These are phyloP conservation scores for Aspergillus caelatus DNA, from an alignment of 2,329 filamentous ascomycete genomes.

Conservation along the genomic window DNA sequence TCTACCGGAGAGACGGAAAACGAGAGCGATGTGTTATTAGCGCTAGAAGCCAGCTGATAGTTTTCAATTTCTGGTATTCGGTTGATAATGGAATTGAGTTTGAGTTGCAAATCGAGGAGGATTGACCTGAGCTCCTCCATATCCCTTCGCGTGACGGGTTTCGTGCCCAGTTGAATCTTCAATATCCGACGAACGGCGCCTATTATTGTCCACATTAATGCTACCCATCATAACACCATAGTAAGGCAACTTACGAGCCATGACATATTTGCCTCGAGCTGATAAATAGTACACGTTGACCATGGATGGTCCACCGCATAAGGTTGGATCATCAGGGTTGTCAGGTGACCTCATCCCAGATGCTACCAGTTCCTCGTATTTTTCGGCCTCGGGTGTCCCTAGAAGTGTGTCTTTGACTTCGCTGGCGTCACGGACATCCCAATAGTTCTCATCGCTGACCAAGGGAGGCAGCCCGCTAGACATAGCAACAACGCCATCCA, in stretches of 20 bases:
- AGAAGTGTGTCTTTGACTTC: conserved; percentile 51
- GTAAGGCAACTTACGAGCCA: conserved; percentile 41
- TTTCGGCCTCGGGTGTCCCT: conserved; percentile 40
- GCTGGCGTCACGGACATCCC: conserved; percentile 50
- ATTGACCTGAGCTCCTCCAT: conserved; percentile 49
- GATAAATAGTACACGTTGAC: conserved; percentile 48
- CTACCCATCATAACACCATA: neutral
- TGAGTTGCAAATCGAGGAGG: conserved; percentile 43
- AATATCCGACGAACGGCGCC: conserved; percentile 47
- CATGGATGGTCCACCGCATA: conserved; percentile 46
- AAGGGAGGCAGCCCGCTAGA: conserved; percentile 52
- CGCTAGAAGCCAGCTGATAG: conserved; percentile 22
- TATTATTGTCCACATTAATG: conserved; percentile 14
- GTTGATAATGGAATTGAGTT: conserved; percentile 47
- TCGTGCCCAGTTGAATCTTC: conserved; percentile 49
- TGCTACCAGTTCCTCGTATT: conserved; percentile 40
- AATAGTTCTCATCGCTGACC: conserved; percentile 51
- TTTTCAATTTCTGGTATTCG: conserved; percentile 42
- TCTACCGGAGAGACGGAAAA: conserved; percentile 33
- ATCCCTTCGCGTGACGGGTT: conserved; percentile 45
- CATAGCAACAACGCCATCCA: conserved; percentile 53
- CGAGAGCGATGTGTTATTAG: conserved; percentile 27
- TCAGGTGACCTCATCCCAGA: conserved; percentile 38
- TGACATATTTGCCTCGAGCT: conserved; percentile 48
- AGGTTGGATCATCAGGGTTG: conserved; percentile 43